Evolutionary conservation across 2,329 filamentous ascomycete species (phyloP).

Genomic region (Epichloe sylvatica): DNA sequence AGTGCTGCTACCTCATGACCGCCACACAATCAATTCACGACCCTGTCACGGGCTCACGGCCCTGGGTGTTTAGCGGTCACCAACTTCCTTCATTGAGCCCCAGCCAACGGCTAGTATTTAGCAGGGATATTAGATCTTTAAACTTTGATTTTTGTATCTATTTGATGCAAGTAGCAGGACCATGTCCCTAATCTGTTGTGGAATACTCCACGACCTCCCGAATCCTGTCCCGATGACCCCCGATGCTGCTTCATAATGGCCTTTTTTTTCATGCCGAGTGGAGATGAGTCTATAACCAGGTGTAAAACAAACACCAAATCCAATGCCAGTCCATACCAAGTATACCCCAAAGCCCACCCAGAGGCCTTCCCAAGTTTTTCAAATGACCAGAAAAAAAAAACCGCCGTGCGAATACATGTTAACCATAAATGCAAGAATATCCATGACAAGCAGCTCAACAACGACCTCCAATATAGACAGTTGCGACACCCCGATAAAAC

Average conservation of each 20-base stretch:
- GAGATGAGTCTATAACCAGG: slow-evolving; percentile 33
- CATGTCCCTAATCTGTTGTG: slow-evolving; percentile 12
- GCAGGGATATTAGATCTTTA: slow-evolving; percentile 1
- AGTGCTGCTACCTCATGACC: background rate
- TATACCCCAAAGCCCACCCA: slow-evolving; percentile 2
- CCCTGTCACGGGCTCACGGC: too few relatives aligned
- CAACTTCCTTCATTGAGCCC: background rate
- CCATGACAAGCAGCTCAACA: slow-evolving; percentile 1
- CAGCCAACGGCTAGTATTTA: background rate
- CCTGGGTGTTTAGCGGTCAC: too few relatives aligned
- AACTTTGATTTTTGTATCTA: slow-evolving; percentile 1
- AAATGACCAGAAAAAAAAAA: slow-evolving; percentile 10
- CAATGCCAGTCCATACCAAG: slow-evolving; percentile 4
- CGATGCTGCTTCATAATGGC: slow-evolving; percentile 17
- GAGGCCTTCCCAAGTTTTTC: slow-evolving; percentile 12
- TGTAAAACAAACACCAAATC: slow-evolving; percentile 11
- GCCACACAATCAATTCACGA: too few relatives aligned
- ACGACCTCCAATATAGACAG: slow-evolving; percentile 7
- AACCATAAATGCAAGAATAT: slow-evolving; percentile 1
- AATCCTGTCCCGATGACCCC: slow-evolving; percentile 7
- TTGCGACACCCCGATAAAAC: slow-evolving; percentile 11
- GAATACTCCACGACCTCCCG: slow-evolving; percentile 4
- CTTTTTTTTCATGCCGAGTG: slow-evolving; percentile 28
- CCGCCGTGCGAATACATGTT: slow-evolving; percentile 13
- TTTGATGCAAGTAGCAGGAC: slow-evolving; percentile 19